Evolutionary conservation across 169 alveolate genomes (phyloP).

Genomic region (Condylostoma magnum): DNA sequence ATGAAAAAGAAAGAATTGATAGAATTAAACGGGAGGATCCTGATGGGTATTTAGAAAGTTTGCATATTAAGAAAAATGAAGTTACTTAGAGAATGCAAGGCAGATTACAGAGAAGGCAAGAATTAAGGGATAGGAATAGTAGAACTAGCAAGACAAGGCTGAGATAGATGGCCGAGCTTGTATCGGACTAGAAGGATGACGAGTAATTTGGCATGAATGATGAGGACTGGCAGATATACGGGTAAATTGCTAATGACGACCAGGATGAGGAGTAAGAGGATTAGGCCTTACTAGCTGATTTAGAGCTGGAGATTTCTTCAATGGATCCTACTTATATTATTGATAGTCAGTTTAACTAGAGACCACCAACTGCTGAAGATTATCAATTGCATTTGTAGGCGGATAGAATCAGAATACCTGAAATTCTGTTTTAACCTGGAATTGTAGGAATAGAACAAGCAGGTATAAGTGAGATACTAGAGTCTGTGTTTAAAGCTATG

Average conservation of each 20-base stretch:
- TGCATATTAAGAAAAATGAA: slow-evolving; percentile 64
- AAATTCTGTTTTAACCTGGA: slow-evolving; percentile 68
- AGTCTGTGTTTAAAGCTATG: slow-evolving; percentile 40
- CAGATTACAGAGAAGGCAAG: slow-evolving; percentile 58
- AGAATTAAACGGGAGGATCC: slow-evolving; percentile 59
- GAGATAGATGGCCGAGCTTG: slow-evolving; percentile 68
- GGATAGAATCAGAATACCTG: slow-evolving; percentile 74
- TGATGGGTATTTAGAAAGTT: slow-evolving; percentile 53
- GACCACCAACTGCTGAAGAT: slow-evolving; percentile 59
- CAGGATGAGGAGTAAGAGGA: slow-evolving; percentile 81
- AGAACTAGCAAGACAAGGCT: slow-evolving; percentile 63
- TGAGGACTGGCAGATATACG: slow-evolving; percentile 79
- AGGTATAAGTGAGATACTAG: slow-evolving; percentile 66
- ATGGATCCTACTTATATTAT: slow-evolving; percentile 48
- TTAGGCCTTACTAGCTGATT: slow-evolving; percentile 49
- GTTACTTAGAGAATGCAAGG: slow-evolving; percentile 56
- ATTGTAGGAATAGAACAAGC: slow-evolving; percentile 73
- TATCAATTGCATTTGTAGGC: slow-evolving; percentile 60
- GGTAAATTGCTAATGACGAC: slow-evolving; percentile 65
- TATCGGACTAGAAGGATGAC: slow-evolving; percentile 52
- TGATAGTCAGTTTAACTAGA: slow-evolving; percentile 15
- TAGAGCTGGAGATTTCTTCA: slow-evolving; percentile 63
- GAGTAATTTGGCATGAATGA: slow-evolving; percentile 78
- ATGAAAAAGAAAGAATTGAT: slow-evolving; percentile 64
- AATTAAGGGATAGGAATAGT: slow-evolving; percentile 65